Evolutionary conservation across 768 basidiomycete species (phyloP).

Genomic region (Suillus fuscotomentosus): DNA sequence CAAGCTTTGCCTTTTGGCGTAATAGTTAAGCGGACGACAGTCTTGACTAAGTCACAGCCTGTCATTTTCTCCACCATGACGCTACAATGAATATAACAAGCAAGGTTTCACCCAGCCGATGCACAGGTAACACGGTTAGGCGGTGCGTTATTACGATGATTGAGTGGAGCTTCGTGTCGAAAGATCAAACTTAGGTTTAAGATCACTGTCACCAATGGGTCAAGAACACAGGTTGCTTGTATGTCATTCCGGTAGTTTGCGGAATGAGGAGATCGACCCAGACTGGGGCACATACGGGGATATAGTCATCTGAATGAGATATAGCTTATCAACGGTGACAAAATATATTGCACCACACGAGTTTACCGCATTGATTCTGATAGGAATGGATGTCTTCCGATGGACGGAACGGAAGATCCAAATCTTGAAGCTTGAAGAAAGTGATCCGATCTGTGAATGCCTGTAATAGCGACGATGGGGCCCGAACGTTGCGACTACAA

Average conservation of each 20-base stretch:
- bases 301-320: neutral
- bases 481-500: neutral
- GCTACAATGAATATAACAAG: neutral
- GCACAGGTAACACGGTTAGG: neutral
- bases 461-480: neutral
- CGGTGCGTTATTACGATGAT: neutral
- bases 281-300: neutral
- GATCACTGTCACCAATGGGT: neutral
- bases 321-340: no score
- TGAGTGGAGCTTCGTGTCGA: neutral
- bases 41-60: no score
- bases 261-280: neutral
- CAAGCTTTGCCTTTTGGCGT: no score
- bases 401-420: neutral
- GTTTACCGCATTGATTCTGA: neutral
- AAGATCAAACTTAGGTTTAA: conserved; percentile 1
- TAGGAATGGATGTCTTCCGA: neutral
- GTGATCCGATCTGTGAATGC: neutral
- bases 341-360: neutral
- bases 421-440: conserved; percentile 1
- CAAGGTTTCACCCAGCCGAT: neutral
- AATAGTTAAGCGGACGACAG: no score
- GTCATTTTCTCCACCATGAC: no score
- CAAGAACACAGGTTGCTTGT: neutral
- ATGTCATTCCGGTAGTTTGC: neutral